Conservation (phyloP, 768 basidiomycete genomes). For the Xerocomus spinulosus region DNA sequence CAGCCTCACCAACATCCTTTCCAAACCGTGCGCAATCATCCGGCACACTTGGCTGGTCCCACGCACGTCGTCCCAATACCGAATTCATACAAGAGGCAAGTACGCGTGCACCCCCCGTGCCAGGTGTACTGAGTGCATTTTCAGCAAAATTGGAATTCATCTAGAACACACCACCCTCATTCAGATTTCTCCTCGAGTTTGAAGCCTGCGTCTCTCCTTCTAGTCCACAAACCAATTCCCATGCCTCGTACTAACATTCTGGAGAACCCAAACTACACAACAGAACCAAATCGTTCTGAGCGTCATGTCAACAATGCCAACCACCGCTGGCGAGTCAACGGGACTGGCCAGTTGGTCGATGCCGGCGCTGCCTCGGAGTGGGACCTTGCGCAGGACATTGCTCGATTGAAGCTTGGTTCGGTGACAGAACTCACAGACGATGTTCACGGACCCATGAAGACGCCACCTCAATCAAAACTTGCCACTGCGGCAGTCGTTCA, state of each 20-base stretch:
- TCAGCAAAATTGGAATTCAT: slow-evolving; percentile 46
- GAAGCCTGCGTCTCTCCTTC: slow-evolving; percentile 28
- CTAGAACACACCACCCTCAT: slow-evolving; percentile 37
- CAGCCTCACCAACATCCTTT: slow-evolving; percentile 30
- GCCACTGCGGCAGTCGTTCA: slow-evolving; percentile 48
- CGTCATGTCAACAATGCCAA: slow-evolving; percentile 37
- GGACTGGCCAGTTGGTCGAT: slow-evolving; percentile 58
- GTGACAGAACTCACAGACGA: slow-evolving; percentile 49
- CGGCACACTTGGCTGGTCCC: slow-evolving; percentile 45
- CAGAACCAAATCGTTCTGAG: slow-evolving; percentile 33
- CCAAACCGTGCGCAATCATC: slow-evolving; percentile 29
- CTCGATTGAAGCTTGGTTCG: slow-evolving; percentile 63
- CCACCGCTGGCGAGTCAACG: slow-evolving; percentile 61
- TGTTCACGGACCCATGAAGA: slow-evolving; percentile 49
- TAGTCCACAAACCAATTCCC: slow-evolving; percentile 36
- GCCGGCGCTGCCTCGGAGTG: slow-evolving; percentile 52
- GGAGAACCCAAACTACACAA: slow-evolving; percentile 18
- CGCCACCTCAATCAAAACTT: slow-evolving; percentile 64
- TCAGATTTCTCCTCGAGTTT: slow-evolving; percentile 32
- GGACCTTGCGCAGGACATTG: slow-evolving; percentile 71
- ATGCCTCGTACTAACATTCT: slow-evolving; percentile 45
- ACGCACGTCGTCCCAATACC: slow-evolving; percentile 33
- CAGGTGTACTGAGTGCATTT: slow-evolving; percentile 15
- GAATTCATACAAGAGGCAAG: slow-evolving; percentile 45
- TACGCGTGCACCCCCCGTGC: slow-evolving; percentile 24